phyloP scores from a whole-genome alignment of 2,329 filamentous ascomycete species.

The Daldinia sp. region DNA sequence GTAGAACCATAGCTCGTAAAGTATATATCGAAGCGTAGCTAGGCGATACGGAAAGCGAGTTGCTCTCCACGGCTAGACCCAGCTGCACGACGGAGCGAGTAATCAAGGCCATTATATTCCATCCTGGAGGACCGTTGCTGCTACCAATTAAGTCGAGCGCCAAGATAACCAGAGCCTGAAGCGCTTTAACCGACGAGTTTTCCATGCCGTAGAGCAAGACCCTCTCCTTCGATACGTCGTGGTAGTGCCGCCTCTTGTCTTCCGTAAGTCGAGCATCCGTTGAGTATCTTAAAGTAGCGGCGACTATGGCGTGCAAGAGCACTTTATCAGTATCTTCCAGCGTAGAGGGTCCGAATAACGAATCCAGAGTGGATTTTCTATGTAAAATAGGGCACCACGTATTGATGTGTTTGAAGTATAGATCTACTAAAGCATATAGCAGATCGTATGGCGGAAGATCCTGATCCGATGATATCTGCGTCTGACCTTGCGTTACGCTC shows the following conservation, averaged over 20 bases:
- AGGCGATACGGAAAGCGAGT: conserved; percentile 81
- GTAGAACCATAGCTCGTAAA: conserved; percentile 83
- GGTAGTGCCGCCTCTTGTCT: conserved; percentile 78
- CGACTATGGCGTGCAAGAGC: conserved; percentile 87
- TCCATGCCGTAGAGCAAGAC: conserved; percentile 90
- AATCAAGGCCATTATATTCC: conserved; percentile 91
- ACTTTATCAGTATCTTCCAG: conserved; percentile 86
- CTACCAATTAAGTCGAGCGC: conserved; percentile 86
- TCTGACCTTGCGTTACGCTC: conserved; percentile 63
- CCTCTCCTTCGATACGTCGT: conserved; percentile 84
- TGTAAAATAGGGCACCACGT: conserved; percentile 93
- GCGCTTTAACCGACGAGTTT: conserved; percentile 86
- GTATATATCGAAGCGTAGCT: conserved; percentile 90
- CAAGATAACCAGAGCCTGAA: conserved; percentile 89
- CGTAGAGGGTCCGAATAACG: conserved; percentile 80
- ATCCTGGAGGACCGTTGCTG: conserved; percentile 90
- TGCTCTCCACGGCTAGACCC: conserved; percentile 84
- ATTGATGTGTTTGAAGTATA: conserved; percentile 85
- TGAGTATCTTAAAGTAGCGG: conserved; percentile 87
- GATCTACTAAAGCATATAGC: conserved; percentile 77
- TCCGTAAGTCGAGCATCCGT: conserved; percentile 80
- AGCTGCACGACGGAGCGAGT: conserved; percentile 90
- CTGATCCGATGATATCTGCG: conserved; percentile 66
- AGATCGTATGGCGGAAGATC: conserved; percentile 81
- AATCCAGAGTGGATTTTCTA: conserved; percentile 82